phyloP scores from a whole-genome alignment of 306 rosid species.

The Quercus bicolor region DNA sequence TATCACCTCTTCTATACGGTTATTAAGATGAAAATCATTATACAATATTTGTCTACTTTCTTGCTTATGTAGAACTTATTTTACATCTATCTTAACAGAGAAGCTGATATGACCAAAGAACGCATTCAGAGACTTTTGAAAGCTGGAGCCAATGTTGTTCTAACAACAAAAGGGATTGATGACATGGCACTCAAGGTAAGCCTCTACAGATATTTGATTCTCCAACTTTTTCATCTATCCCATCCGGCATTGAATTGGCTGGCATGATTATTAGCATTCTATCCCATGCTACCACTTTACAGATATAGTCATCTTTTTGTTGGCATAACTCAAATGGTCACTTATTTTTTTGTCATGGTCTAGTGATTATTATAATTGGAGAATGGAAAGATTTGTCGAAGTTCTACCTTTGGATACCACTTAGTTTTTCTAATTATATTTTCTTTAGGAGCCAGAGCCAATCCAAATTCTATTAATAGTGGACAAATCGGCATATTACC shows the following conservation, averaged over 20 bases:
- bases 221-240: not conserved
- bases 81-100: slow-evolving; percentile 43
- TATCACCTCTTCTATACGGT: not conserved
- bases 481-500: no score
- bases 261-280: not conserved
- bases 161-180: slow-evolving; percentile 96
- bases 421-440: no score
- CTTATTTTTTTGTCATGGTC: not conserved
- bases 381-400: no score
- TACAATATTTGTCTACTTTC: not conserved
- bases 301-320: not conserved
- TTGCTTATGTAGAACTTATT: not conserved
- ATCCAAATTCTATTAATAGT: no score
- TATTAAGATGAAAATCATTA: not conserved
- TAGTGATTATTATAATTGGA: not conserved
- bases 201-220: slow-evolving; percentile 11
- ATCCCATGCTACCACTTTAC: not conserved
- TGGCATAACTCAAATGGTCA: not conserved
- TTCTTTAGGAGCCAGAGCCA: no score
- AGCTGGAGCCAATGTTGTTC: slow-evolving; percentile 95
- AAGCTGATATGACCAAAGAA: slow-evolving; percentile 95
- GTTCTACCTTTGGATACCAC: no score
- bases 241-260: not conserved
- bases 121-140: slow-evolving; percentile 83
- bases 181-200: slow-evolving; percentile 97